Percentiles rank a stretch among this genome's conserved stretches.
Conservation (phyloP, 2,329 filamentous ascomycete genomes). For the Diatrype stigma region DNA sequence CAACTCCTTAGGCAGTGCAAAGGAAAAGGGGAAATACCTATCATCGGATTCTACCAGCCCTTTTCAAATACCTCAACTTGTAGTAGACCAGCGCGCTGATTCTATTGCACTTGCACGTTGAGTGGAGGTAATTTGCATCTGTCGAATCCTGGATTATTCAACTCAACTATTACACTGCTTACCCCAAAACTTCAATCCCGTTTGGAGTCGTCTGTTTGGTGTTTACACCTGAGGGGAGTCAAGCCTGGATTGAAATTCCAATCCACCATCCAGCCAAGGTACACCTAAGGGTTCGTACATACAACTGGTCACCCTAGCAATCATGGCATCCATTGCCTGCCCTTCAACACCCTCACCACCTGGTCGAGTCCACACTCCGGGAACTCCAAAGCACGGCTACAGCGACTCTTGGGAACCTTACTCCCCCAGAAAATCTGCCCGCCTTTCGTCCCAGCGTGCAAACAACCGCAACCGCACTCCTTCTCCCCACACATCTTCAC, state of each 20-base stretch:
- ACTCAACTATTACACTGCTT: background rate
- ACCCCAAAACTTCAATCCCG: background rate
- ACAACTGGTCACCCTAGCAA: conserved; percentile 6
- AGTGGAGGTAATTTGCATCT: too few species aligned
- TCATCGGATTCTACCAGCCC: background rate
- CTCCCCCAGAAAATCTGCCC: conserved; percentile 64
- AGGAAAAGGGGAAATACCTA: too few species aligned
- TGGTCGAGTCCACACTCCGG: conserved; percentile 58
- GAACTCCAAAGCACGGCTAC: conserved; percentile 64
- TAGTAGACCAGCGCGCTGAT: too few species aligned
- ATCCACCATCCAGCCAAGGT: background rate
- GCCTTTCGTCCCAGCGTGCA: conserved; percentile 54
- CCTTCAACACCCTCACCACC: conserved; percentile 57
- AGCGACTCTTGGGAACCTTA: conserved; percentile 70
- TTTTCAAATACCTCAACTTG: background rate
- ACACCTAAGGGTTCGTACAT: background rate
- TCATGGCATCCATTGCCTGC: conserved; percentile 34
- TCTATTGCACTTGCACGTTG: too few species aligned
- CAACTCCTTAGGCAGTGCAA: background rate
- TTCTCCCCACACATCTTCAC: conserved; percentile 36
- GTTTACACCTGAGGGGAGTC: background rate
- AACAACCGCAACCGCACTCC: conserved; percentile 53
- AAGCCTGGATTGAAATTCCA: background rate
- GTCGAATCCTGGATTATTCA: background rate
- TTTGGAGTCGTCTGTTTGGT: background rate